Evolutionary conservation across 345 rosid genomes (phyloP), one percentile per base, ranked within the genome.

Genomic region (Cochlearia excelsa): DNA sequence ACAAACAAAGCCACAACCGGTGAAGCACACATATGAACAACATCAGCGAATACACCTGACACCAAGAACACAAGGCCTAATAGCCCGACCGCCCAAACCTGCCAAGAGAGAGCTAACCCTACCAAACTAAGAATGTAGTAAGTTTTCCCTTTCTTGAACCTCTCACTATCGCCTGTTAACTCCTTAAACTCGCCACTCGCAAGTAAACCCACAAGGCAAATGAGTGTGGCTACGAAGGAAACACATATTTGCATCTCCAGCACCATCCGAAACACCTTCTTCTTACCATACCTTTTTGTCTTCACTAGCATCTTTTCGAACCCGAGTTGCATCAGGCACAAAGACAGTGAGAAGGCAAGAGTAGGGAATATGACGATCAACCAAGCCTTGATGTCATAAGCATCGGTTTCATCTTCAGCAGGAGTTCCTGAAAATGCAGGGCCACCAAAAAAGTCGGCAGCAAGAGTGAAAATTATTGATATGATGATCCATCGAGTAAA

Each of bases 401-500:
- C 3, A 34, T 51, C 54, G 9, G 64, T 2, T 57, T 70, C 74
- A 51, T 63, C 55, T 57, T 70, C 74, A 37, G 45, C 23, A 30
- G 74, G 70, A 9, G 59, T 45, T 57, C 69, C 74, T 0, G 69
- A 31, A 57, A 70, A 70, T 2, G 34, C 69, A 64, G 74, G 65
- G n/a, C 6, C 4, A 10, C 51, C 54, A 1, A 64, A 63, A 40
- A 44, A 30, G 59, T 49, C 48, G 0, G 65, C 65, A 0, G 26
- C 65, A 63, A 70, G 65, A 57, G 74, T 70, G 35, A 70, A 2
- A 31, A 76, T 7, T 1, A 77, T 51, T 1, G 85, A 79, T 23
- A 75, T 67, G 42, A 81, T 58, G 8, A 79, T 78, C 51, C 79
- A 80, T 45, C 75, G 27, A 40, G 74, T 78, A 64, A 79, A 66